A percentile compares a stretch with the other conserved stretches of the same genome.
Conservation (phyloP, 139 green algal species). For the Desmodesmus armatus region DNA sequence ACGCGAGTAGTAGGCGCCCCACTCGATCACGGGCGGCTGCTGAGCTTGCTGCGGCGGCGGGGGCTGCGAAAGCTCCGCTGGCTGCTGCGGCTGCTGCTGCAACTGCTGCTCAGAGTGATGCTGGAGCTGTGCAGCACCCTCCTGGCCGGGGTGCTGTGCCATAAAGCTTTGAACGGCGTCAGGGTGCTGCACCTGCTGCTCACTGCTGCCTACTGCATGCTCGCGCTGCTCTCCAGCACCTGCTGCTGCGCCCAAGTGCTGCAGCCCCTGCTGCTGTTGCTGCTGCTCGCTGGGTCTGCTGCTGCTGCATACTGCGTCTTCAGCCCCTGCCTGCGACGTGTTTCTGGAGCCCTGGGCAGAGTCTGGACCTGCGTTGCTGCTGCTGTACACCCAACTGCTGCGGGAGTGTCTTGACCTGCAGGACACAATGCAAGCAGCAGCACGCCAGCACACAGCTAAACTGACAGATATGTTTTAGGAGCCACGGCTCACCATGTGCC, state of each 20-base stretch:
- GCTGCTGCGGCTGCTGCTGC: not conserved
- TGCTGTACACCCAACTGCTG: not conserved
- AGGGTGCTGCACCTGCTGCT: too few relatives aligned
- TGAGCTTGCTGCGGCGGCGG: constrained; percentile 3
- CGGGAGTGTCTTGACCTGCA: not conserved
- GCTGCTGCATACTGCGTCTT: not conserved
- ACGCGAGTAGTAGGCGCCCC: constrained; percentile 44
- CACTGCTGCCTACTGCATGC: too few relatives aligned
- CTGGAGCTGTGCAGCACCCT: not conserved
- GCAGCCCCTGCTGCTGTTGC: constrained; percentile 23
- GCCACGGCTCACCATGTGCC: not conserved
- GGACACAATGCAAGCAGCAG: too few relatives aligned
- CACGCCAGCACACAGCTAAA: not conserved
- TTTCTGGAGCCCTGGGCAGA: too few relatives aligned
- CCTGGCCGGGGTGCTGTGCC: not conserved
- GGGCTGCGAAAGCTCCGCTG: not conserved
- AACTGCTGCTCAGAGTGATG: not conserved
- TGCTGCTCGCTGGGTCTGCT: not conserved
- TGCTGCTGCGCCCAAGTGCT: too few relatives aligned
- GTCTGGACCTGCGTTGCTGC: too few relatives aligned
- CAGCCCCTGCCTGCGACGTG: not conserved
- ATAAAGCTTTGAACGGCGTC: too few relatives aligned
- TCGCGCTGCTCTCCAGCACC: too few relatives aligned
- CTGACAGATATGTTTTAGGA: too few relatives aligned
- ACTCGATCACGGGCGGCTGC: constrained; percentile 23